Conservation (phyloP, 345 rosid species). For the Raphanus raphanistrum region DNA sequence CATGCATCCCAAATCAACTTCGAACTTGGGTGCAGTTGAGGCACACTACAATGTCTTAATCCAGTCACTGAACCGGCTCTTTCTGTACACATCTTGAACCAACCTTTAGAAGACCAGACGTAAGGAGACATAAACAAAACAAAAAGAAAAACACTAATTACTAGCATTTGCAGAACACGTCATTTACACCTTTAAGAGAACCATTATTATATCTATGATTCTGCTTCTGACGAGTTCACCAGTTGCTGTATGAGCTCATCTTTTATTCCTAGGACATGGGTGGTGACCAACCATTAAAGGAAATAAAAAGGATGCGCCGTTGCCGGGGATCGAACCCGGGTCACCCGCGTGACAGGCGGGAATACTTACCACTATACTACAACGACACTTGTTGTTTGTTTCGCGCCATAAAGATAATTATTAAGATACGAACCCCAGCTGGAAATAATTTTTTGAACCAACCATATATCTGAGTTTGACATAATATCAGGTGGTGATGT, state of each 20-base stretch:
- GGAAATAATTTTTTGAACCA: no score
- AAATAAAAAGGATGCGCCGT: constrained; percentile 43
- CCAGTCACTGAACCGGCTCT: constrained; percentile 6
- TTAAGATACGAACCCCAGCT: no score
- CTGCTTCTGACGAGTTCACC: constrained; percentile 7
- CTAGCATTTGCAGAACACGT: constrained; percentile 33
- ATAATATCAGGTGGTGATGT: background rate
- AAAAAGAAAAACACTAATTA: background rate
- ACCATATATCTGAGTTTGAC: background rate
- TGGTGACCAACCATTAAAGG: background rate
- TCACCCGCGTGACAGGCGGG: constrained; percentile 87
- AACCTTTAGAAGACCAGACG: constrained; percentile 3
- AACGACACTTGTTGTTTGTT: constrained; percentile 44
- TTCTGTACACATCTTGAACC: constrained; percentile 20
- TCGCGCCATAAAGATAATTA: no score
- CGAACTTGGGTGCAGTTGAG: background rate
- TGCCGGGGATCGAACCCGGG: constrained; percentile 97
- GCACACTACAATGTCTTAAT: background rate
- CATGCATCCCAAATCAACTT: no score
- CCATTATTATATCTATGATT: constrained; percentile 15
- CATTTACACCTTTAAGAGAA: constrained; percentile 26
- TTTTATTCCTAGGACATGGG: background rate
- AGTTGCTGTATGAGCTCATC: constrained; percentile 24
- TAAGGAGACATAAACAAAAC: background rate
- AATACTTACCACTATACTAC: constrained; percentile 89